phyloP scores from a whole-genome alignment of 1,284 basidiomycete genomes.

The Earliella scabrosa region DNA sequence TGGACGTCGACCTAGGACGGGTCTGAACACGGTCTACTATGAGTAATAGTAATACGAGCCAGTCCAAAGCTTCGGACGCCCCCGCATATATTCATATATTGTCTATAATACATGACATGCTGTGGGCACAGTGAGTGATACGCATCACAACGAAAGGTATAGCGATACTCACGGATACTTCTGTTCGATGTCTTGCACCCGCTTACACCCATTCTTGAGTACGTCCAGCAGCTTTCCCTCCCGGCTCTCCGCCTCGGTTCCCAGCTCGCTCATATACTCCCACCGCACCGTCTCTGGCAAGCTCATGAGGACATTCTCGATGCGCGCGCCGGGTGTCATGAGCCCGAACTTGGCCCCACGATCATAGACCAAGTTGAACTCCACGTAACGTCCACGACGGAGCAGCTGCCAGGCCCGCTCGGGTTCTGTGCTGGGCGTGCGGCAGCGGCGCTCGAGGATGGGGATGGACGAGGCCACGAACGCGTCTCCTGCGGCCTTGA shows the following conservation, averaged over 20 bases:
- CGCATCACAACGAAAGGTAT: too few species aligned
- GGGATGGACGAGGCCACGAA: conserved; percentile 92
- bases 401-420: conserved; percentile 90
- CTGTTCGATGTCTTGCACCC: not conserved
- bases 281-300: conserved; percentile 90
- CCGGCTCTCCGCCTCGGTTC: conserved; percentile 65
- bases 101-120: too few species aligned
- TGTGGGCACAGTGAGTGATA: too few species aligned
- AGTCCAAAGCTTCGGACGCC: too few species aligned
- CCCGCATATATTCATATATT: too few species aligned
- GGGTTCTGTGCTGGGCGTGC: conserved; percentile 61
- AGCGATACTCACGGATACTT: not conserved
- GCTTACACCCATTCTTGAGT: conserved; percentile 72
- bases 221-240: conserved; percentile 75
- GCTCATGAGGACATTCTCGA: conserved; percentile 94
- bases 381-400: conserved; percentile 88
- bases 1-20: too few species aligned
- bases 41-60: too few species aligned
- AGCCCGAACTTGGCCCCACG: conserved; percentile 89
- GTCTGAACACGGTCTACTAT: too few species aligned
- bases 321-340: conserved; percentile 87
- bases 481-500: conserved; percentile 72
- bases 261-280: conserved; percentile 92
- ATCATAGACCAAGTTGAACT: conserved; percentile 94
- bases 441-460: conserved; percentile 66